Evolutionary conservation across 2,329 filamentous ascomycete genomes (phyloP).

Genomic region (Orbilia quercus): DNA sequence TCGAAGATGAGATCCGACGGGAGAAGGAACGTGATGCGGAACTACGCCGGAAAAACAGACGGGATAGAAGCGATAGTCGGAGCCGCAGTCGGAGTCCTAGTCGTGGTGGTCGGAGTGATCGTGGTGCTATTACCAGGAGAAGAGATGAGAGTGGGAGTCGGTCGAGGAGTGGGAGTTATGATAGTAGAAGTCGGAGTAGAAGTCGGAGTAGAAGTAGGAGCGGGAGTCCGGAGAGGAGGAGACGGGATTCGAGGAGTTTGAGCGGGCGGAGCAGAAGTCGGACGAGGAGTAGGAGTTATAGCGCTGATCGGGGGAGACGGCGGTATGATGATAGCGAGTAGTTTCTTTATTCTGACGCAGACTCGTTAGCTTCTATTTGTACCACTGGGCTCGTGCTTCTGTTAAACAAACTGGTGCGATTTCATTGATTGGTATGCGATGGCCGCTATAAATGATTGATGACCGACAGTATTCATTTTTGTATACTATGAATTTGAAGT

Average conservation of each 20-base stretch:
- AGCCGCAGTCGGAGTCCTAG: conserved; percentile 36
- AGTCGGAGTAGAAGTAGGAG: conserved; percentile 21
- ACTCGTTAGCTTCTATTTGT: not conserved
- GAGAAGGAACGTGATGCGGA: conserved; percentile 57
- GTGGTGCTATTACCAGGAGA: not conserved
- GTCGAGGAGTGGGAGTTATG: conserved; percentile 34
- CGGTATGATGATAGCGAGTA: conserved; percentile 51
- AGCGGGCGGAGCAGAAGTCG: conserved; percentile 33
- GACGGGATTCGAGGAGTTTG: conserved; percentile 39
- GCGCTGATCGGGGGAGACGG: conserved; percentile 36
- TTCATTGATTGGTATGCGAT: not conserved
- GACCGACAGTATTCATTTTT: not conserved
- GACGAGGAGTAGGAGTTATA: conserved; percentile 48
- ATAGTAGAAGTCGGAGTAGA: conserved; percentile 3
- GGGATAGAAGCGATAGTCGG: conserved; percentile 43
- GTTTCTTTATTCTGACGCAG: not conserved
- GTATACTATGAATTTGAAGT: conserved; percentile 8
- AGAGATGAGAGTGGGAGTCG: conserved; percentile 29
- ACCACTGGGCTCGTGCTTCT: not conserved
- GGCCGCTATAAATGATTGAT: conserved; percentile 17
- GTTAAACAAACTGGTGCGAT: conserved; percentile 20
- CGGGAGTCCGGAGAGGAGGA: conserved; percentile 21
- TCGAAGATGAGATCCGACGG: conserved; percentile 55
- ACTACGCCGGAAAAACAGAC: conserved; percentile 36
- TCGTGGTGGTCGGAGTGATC: conserved; percentile 33